Conservation (phyloP, 331 rosid genomes). For the Dryas integrifolia region DNA sequence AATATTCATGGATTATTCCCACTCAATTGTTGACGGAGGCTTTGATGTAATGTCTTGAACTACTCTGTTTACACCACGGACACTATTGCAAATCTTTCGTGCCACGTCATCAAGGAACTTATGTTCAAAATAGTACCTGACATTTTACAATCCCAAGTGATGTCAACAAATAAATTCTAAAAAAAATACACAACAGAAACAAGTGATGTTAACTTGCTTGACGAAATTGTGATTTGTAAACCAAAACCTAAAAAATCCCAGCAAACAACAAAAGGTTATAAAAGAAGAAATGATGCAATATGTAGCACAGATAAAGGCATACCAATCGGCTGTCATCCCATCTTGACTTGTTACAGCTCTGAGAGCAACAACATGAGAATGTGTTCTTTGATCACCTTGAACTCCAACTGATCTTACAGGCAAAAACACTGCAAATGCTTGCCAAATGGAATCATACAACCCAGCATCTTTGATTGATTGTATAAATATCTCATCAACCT, state of each 20-base stretch:
- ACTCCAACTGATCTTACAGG: slow-evolving; percentile 93
- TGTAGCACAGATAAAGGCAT: slow-evolving; percentile 30
- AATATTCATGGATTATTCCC: slow-evolving; percentile 52
- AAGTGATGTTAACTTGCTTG: neutral
- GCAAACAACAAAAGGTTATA: neutral
- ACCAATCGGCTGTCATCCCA: slow-evolving; percentile 99
- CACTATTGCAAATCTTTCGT: slow-evolving; percentile 81
- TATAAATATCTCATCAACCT: slow-evolving; percentile 97
- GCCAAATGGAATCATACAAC: slow-evolving; percentile 89
- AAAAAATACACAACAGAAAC: slow-evolving; percentile 18
- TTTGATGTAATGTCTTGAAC: slow-evolving; percentile 89
- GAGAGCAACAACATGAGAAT: slow-evolving; percentile 90
- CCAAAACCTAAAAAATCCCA: too few relatives aligned
- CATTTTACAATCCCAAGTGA: slow-evolving; percentile 7
- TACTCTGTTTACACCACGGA: slow-evolving; percentile 89
- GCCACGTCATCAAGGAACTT: slow-evolving; percentile 76
- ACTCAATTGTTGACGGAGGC: slow-evolving; percentile 97
- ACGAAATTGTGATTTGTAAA: neutral
- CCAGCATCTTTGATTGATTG: slow-evolving; percentile 94
- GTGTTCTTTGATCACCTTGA: slow-evolving; percentile 98
- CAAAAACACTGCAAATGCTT: slow-evolving; percentile 94
- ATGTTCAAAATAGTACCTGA: slow-evolving; percentile 85
- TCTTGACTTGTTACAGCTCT: slow-evolving; percentile 98
- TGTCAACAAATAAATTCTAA: slow-evolving; percentile 12
- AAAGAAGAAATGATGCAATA: neutral